Base-by-base conservation (phyloP, 495 filamentous ascomycete species). In the Penicillium robsamsonii region DNA sequence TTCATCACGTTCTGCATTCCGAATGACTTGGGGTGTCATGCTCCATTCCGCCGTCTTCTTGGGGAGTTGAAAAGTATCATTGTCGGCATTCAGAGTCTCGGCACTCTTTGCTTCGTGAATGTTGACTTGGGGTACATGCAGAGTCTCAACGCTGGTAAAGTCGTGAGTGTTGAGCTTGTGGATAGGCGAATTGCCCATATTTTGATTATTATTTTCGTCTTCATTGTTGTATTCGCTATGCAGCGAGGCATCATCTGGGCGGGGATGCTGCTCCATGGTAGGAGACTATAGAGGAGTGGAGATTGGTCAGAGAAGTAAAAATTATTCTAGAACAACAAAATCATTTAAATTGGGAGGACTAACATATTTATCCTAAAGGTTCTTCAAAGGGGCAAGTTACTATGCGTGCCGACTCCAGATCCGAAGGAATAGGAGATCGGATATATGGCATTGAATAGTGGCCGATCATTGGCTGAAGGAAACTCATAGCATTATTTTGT, bases 1-100 rank as follows among this genome's bases (percentile, higher is more conserved):
- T 45, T 70, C 60, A 5, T 76, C 76, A 4, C 76, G 77, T 12
- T 76, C 64, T 10, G 70, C 59, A 22, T 73, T 63, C 5, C 58
- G 65, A 40, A 70, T 67, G 37, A 81, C 68, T 56, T 78, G 73
- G 6, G 71, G 68, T 57, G 75, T 73, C 53, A 83, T 57, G 20
- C 55, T 56, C 75, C 75, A 81, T 47, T 71, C 63, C 20, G 69
- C 51, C 13, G 59, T 60, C 15, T 70, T 58, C 31, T 63, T 70
- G 56, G 47, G 43, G 8, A 41, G 13, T n/a, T 17, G n/a, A 0
- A 43, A 25, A 15, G 52, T n/a, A 0, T 49, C 47, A 24, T 51
- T 25, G 41, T 38, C 30, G 5, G 24, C 12, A n/a, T 56, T 50
- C 17, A 62, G 44, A 25, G 60, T 62, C 13, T 62, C 60, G n/a